Percentiles rank a stretch among this genome's conserved stretches.
phyloP scores from a whole-genome alignment of 768 basidiomycete genomes.

The Leccinum uliginosum region DNA sequence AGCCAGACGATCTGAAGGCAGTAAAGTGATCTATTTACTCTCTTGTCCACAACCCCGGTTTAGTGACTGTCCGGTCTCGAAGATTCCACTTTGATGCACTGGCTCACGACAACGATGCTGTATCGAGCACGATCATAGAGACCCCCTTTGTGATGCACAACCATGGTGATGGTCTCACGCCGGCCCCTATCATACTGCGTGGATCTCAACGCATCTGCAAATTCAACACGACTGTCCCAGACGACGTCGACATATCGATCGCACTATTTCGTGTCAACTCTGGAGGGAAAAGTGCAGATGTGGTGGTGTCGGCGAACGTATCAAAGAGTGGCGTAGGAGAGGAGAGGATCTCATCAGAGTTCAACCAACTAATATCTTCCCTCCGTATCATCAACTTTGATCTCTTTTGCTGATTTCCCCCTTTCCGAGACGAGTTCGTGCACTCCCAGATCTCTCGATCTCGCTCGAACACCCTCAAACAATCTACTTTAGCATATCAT shows the following conservation, averaged over 20 bases:
- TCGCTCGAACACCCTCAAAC: not conserved
- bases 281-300: constrained; percentile 57
- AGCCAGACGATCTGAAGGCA: constrained; percentile 53
- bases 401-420: constrained; percentile 54
- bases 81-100: constrained; percentile 91
- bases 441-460: constrained; percentile 1
- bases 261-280: constrained; percentile 74
- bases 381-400: constrained; percentile 63
- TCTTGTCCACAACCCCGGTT: not conserved
- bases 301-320: constrained; percentile 82
- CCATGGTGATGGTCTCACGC: constrained; percentile 45
- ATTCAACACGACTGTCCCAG: constrained; percentile 58
- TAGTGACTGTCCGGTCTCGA: constrained; percentile 8
- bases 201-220: constrained; percentile 76
- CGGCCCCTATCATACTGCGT: constrained; percentile 54
- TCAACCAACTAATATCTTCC: constrained; percentile 51
- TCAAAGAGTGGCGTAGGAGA: constrained; percentile 50
- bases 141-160: constrained; percentile 38
- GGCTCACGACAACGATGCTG: constrained; percentile 85
- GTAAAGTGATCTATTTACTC: constrained; percentile 49
- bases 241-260: constrained; percentile 73
- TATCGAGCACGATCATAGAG: constrained; percentile 42
- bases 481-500: not conserved
- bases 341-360: constrained; percentile 39
- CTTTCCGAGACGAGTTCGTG: not conserved